Base-by-base conservation (phyloP, 78 protist species). In the Speleostelium caveatum region DNA sequence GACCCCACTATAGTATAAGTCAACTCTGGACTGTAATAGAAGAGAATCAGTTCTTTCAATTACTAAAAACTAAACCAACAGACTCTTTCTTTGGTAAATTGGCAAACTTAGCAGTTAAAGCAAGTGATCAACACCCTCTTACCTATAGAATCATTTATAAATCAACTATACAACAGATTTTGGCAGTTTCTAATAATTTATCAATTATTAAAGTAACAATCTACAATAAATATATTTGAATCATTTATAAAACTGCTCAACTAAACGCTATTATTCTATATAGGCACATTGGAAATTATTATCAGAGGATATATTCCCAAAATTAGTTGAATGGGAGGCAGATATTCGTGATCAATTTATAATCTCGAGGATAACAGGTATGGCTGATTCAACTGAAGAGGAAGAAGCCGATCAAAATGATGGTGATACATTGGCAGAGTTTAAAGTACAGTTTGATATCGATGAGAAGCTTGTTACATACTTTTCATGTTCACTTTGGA, bases 401-500 rank as follows among this genome's bases (percentile, higher is more conserved):
- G 65, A 83, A 8, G 90, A 83, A 60, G 90, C 60, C 12, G 90
- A 83, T 60, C 90, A 83, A 69, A 83, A 83, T 62, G 90, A 83
- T 59, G 71, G 69, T 41, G 0, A 26, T 12, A 63, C 79, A 32
- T 58, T 83, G 19, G 36, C 19, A 24, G 90, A 83, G 59, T 83
- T 83, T 59, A 83, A 83, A 59, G 28, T 32, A 2, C 90, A 83
- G 49, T 83, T 83, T 39, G 60, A 83, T 32, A 49, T 83, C 0
- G 90, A 83, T 19, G 79, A 83, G 38, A 83, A 59, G n/a, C 39
- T 83, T 14, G 32, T 83, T 14, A 83, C 90, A 5, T 83, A 69
- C 53, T 83, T 83, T 58, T 69, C 41, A 28, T 83, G 90, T 83
- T 67, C 90, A 83, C 51, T 83, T 55, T 72, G 41, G 49, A 55